Evolutionary conservation across 164 flowering plant species (phyloP).

Genomic region (Umbellularia californica): DNA sequence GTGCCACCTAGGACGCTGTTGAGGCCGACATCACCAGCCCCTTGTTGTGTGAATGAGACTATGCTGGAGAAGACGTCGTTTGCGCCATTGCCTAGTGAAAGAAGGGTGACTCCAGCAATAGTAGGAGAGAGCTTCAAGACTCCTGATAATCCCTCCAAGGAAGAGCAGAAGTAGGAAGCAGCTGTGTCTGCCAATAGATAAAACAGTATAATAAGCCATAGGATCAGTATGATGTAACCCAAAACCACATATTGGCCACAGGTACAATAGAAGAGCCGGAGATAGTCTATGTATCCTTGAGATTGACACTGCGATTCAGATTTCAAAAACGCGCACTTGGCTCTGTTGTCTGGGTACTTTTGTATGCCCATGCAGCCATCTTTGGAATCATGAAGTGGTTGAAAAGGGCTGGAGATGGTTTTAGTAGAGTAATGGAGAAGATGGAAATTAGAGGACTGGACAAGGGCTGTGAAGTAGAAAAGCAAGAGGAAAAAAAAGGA

Average conservation of each 20-base stretch:
- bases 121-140: conserved; percentile 56
- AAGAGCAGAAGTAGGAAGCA: conserved; percentile 62
- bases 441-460: background rate
- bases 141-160: conserved; percentile 52
- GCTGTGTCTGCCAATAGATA: conserved; percentile 72
- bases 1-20: conserved; percentile 73
- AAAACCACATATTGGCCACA: conserved; percentile 29
- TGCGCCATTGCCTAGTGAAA: conserved; percentile 78
- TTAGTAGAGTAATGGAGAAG: background rate
- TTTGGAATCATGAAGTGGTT: background rate
- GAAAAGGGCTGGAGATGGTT: background rate
- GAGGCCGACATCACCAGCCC: conserved; percentile 42
- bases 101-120: conserved; percentile 70
- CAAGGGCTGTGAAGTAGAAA: background rate
- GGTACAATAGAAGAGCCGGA: conserved; percentile 55
- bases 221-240: conserved; percentile 32
- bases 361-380: conserved; percentile 24
- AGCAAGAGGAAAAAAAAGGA: background rate
- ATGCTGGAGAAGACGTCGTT: conserved; percentile 69
- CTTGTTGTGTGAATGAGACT: conserved; percentile 53
- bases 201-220: conserved; percentile 61
- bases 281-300: conserved; percentile 57
- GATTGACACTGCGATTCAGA: conserved; percentile 38
- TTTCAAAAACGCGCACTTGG: conserved; percentile 44
- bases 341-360: conserved; percentile 17